phyloP scores from a whole-genome alignment of 768 basidiomycete species.

The Pholiota conissans region DNA sequence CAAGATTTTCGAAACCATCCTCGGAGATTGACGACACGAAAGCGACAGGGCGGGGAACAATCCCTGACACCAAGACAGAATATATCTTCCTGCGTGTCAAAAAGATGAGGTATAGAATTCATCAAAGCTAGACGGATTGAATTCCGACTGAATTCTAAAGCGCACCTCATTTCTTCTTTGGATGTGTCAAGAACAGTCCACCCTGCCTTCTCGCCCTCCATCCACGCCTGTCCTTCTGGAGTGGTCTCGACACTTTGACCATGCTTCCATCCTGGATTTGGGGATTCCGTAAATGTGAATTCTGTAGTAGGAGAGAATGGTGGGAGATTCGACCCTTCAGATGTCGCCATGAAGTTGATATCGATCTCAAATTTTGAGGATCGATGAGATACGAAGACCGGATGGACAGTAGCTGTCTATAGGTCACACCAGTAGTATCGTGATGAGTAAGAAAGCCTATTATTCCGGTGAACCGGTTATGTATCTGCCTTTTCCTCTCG shows the following conservation, averaged over 20 bases:
- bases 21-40: slow-evolving; percentile 64
- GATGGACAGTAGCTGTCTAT: too few species aligned
- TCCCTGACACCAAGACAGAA: slow-evolving; percentile 48
- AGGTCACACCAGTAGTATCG: background rate
- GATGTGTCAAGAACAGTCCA: slow-evolving; percentile 37
- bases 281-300: slow-evolving; percentile 32
- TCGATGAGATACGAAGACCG: too few species aligned
- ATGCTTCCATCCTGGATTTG: slow-evolving; percentile 40
- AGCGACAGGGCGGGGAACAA: slow-evolving; percentile 67
- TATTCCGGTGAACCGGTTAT: too few species aligned
- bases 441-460: background rate
- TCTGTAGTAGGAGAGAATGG: slow-evolving; percentile 19
- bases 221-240: slow-evolving; percentile 37
- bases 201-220: slow-evolving; percentile 43
- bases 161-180: slow-evolving; percentile 34
- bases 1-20: slow-evolving; percentile 56
- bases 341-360: slow-evolving; percentile 3
- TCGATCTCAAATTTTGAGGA: too few species aligned
- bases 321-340: slow-evolving; percentile 11
- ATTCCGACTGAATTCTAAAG: background rate
- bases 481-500: too few species aligned
- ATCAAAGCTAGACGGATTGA: background rate
- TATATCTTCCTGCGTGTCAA: slow-evolving; percentile 35
- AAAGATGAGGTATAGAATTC: background rate
- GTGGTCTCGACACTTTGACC: slow-evolving; percentile 34